These are phyloP conservation scores for Stagonosporopsis chrysanthemi DNA, from an alignment of 2,329 filamentous ascomycete species.

Conservation along the genomic window DNA sequence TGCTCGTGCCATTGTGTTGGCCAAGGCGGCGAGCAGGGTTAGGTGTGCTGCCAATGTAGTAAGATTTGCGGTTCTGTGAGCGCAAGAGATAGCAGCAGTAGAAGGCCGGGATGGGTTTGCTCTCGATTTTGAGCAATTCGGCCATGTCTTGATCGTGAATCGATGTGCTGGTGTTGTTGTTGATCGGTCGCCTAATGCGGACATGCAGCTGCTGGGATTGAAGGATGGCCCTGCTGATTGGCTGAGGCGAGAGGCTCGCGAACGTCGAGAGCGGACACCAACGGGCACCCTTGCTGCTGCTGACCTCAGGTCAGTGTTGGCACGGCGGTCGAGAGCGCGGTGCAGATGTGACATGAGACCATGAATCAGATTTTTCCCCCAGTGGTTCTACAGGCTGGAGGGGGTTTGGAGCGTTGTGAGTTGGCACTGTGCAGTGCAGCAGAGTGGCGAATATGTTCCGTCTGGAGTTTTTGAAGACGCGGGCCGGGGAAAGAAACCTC, in stretches of 20 bases:
- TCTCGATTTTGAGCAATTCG: conserved; percentile 29
- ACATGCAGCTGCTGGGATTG: conserved; percentile 28
- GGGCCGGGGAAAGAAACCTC: neutral
- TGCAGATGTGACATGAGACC: neutral
- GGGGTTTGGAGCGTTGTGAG: neutral
- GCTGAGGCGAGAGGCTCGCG: conserved; percentile 16
- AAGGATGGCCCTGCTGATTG: conserved; percentile 22
- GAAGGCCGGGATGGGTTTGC: conserved; percentile 74
- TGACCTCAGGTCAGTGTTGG: conserved; percentile 27
- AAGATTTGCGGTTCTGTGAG: conserved; percentile 74
- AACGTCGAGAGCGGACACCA: conserved; percentile 23
- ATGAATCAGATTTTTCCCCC: too few species aligned
- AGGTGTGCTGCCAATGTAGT: conserved; percentile 93
- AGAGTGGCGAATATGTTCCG: conserved; percentile 2
- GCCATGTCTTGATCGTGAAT: conserved; percentile 12
- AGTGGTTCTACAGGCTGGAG: neutral
- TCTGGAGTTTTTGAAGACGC: neutral
- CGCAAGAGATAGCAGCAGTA: conserved; percentile 94
- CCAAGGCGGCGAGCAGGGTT: conserved; percentile 83
- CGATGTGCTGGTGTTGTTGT: conserved; percentile 17
- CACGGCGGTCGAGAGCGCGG: conserved; percentile 7
- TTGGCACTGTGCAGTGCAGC: neutral
- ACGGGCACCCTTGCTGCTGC: conserved; percentile 30
- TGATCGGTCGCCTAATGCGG: conserved; percentile 26
- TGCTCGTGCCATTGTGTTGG: conserved; percentile 87